These are phyloP conservation scores for Viola pubescens DNA, from an alignment of 441 rosid species.

Conservation along the genomic window DNA sequence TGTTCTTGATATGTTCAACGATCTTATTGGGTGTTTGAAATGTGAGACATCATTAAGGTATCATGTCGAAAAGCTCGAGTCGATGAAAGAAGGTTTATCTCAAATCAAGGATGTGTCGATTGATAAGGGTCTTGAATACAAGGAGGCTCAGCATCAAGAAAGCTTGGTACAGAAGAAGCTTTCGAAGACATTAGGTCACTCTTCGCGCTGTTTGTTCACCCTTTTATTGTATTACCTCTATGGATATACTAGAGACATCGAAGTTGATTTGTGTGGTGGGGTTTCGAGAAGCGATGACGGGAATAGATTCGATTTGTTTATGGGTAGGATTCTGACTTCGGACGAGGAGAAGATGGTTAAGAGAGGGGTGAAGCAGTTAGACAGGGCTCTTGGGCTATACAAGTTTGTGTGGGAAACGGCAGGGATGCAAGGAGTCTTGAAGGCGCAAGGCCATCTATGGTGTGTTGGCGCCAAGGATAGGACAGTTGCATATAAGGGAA, in stretches of 20 bases:
- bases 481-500: constrained; percentile 40
- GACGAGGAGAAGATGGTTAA: constrained; percentile 42
- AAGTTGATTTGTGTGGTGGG: constrained; percentile 62
- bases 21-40: constrained; percentile 47
- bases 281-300: constrained; percentile 25
- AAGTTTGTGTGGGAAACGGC: constrained; percentile 69
- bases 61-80: constrained; percentile 50
- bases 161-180: constrained; percentile 58
- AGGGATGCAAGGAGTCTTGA: constrained; percentile 46
- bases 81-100: constrained; percentile 76
- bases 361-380: constrained; percentile 66
- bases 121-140: constrained; percentile 56
- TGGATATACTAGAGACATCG: constrained; percentile 55
- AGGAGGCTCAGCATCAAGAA: constrained; percentile 59
- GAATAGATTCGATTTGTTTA: constrained; percentile 27
- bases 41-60: constrained; percentile 34
- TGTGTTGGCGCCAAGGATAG: constrained; percentile 50
- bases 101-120: constrained; percentile 58
- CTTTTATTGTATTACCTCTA: constrained; percentile 63
- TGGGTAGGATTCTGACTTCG: constrained; percentile 66
- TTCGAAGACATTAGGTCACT: constrained; percentile 51
- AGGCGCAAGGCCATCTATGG: constrained; percentile 63
- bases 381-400: constrained; percentile 50
- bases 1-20: constrained; percentile 67
- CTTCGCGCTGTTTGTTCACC: constrained; percentile 68